Evolutionary conservation across 495 filamentous ascomycete species (phyloP).

Genomic region (Achaetomiella virescens): DNA sequence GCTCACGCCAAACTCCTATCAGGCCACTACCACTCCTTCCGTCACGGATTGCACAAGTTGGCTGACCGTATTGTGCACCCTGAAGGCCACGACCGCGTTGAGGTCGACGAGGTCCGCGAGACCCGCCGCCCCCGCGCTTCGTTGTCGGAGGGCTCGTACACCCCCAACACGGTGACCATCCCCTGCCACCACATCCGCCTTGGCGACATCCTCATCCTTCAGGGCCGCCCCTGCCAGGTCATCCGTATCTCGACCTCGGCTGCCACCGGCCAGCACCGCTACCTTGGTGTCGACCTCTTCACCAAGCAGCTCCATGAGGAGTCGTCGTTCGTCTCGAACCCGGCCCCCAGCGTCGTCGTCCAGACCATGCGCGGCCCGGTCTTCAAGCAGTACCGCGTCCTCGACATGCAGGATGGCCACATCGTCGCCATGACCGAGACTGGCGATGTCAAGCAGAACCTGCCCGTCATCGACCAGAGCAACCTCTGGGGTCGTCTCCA

Average conservation of each 20-base stretch:
- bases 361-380: constrained; percentile 99
- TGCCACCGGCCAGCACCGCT: constrained; percentile 98
- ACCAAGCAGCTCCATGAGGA: constrained; percentile 98
- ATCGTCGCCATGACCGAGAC: constrained; percentile 50
- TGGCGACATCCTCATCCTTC: constrained; percentile 96
- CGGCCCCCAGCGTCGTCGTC: constrained; percentile 89
- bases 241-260: constrained; percentile 98
- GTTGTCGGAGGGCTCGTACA: constrained; percentile 29
- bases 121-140: constrained; percentile 23
- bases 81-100: constrained; percentile 50
- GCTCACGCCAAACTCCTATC: constrained; percentile 25
- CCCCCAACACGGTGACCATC: constrained; percentile 89
- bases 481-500: constrained; percentile 74
- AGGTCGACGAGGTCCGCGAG: constrained; percentile 46
- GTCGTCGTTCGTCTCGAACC: constrained; percentile 96
- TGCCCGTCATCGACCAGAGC: constrained; percentile 90
- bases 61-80: constrained; percentile 75
- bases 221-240: constrained; percentile 98
- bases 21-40: constrained; percentile 92
- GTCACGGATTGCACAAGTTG: constrained; percentile 68
- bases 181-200: constrained; percentile 99
- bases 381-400: constrained; percentile 99
- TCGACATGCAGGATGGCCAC: constrained; percentile 86
- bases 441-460: constrained; percentile 95
- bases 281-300: constrained; percentile 99